Conservation (phyloP, 805 yeast genomes). For the Candida xyloterini region DNA sequence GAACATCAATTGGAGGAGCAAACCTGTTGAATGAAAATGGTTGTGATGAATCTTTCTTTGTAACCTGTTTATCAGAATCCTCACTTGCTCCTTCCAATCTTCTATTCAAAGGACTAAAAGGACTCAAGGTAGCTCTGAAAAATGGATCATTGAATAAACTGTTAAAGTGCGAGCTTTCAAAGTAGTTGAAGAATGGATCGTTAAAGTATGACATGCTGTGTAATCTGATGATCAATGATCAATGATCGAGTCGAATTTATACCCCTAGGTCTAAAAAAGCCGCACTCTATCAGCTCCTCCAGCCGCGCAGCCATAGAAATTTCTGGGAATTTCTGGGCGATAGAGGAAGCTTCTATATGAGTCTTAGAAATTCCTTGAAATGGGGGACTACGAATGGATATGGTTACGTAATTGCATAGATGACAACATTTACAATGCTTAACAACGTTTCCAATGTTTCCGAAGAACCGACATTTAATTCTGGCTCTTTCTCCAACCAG, state of each 20-base stretch:
- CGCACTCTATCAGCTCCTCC: not conserved
- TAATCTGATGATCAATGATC: not conserved
- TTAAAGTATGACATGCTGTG: constrained; percentile 17
- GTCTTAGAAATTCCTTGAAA: not conserved
- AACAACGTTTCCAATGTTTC: too few species aligned
- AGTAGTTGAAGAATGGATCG: constrained; percentile 44
- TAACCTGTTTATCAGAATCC: constrained; percentile 6
- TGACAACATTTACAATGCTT: too few species aligned
- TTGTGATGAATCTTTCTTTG: constrained; percentile 13
- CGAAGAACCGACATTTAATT: too few species aligned
- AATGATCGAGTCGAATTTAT: constrained; percentile 1
- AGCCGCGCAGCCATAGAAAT: constrained; percentile 7
- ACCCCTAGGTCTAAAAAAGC: not conserved
- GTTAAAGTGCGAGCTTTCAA: constrained; percentile 39
- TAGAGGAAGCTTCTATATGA: constrained; percentile 1
- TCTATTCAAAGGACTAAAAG: constrained; percentile 2
- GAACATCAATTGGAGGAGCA: constrained; percentile 45
- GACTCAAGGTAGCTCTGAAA: constrained; percentile 12
- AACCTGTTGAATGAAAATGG: constrained; percentile 20
- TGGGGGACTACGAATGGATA: too few species aligned
- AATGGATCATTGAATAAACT: constrained; percentile 32
- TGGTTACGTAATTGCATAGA: too few species aligned
- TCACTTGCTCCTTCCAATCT: constrained; percentile 5
- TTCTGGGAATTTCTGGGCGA: constrained; percentile 11
- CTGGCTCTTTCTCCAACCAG: not conserved